phyloP scores from a whole-genome alignment of 495 filamentous ascomycete species.

The Xylaria venustula region DNA sequence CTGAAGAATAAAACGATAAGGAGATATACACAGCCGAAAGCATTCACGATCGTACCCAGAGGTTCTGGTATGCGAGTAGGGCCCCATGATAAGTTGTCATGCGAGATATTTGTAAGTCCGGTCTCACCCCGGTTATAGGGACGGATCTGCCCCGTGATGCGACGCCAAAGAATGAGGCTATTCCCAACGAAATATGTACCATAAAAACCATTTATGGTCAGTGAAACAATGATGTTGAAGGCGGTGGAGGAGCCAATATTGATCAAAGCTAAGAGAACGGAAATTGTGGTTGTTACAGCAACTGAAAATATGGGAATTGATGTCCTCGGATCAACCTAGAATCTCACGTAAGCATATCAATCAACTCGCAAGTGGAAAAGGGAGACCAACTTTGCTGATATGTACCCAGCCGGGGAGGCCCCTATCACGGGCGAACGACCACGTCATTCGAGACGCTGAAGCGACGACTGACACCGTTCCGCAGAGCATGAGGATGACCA shows the following conservation, averaged over 20 bases:
- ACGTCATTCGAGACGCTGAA: conserved; percentile 53
- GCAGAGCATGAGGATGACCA: conserved; percentile 46
- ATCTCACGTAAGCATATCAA: too few relatives aligned
- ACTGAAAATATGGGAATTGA: conserved; percentile 55
- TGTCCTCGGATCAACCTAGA: background rate
- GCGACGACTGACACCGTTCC: conserved; percentile 50
- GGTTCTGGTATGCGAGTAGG: background rate
- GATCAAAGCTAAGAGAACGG: conserved; percentile 48
- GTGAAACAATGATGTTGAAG: conserved; percentile 49
- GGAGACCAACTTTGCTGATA: conserved; percentile 37
- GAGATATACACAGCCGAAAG: background rate
- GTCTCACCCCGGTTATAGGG: background rate
- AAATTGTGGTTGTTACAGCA: conserved; percentile 38
- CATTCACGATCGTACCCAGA: background rate
- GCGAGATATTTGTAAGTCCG: background rate
- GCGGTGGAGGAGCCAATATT: conserved; percentile 49
- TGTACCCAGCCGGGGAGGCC: conserved; percentile 56
- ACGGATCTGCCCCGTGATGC: conserved; percentile 20
- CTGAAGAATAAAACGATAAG: conserved; percentile 5
- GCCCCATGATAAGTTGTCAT: background rate
- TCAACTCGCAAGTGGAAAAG: too few relatives aligned
- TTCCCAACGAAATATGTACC: conserved; percentile 45
- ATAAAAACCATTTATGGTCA: conserved; percentile 41
- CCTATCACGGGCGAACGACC: conserved; percentile 61
- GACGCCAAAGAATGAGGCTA: conserved; percentile 39